phyloP scores from a whole-genome alignment of 2,329 filamentous ascomycete species.

The Knoxdaviesia capensis region DNA sequence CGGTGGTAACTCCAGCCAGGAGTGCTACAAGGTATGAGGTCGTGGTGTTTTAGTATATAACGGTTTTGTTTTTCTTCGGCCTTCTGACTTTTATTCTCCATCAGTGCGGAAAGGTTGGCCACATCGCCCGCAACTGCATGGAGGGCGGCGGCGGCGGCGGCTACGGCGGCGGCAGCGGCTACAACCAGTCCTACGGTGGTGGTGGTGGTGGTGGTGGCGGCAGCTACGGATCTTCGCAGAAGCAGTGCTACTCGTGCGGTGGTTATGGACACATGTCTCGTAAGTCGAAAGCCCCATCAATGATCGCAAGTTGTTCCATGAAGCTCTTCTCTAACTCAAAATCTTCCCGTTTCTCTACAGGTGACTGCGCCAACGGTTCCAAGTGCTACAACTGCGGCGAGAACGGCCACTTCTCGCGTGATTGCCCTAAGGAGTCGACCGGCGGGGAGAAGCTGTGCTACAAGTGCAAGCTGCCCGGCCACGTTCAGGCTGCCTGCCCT shows the following conservation, averaged over 20 bases:
- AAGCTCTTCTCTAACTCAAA: background rate
- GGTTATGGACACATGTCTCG: constrained; percentile 94
- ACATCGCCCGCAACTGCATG: constrained; percentile 85
- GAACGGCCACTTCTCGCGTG: constrained; percentile 83
- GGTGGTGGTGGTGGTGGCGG: constrained; percentile 16
- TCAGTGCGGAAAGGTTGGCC: constrained; percentile 78
- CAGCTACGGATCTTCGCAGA: constrained; percentile 35
- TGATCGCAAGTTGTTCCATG: background rate
- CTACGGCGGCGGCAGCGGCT: constrained; percentile 25
- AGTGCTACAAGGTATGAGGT: constrained; percentile 66
- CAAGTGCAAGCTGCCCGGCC: constrained; percentile 70
- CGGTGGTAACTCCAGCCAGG: constrained; percentile 30
- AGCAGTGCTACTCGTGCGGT: constrained; percentile 97
- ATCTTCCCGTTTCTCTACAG: constrained; percentile 15
- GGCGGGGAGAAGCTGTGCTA: constrained; percentile 93
- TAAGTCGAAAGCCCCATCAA: constrained; percentile 16
- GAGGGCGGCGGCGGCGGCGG: constrained; percentile 36
- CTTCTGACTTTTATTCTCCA: constrained; percentile 2
- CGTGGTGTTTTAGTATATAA: background rate
- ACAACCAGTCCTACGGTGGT: constrained; percentile 22
- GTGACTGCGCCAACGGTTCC: constrained; percentile 93
- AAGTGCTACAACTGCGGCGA: constrained; percentile 99
- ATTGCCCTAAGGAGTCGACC: constrained; percentile 83
- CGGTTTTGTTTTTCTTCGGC: background rate
- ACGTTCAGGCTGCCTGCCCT: constrained; percentile 88